phyloP scores from a whole-genome alignment of 2,329 filamentous ascomycete genomes.

The Fonsecaea multimorphosa region DNA sequence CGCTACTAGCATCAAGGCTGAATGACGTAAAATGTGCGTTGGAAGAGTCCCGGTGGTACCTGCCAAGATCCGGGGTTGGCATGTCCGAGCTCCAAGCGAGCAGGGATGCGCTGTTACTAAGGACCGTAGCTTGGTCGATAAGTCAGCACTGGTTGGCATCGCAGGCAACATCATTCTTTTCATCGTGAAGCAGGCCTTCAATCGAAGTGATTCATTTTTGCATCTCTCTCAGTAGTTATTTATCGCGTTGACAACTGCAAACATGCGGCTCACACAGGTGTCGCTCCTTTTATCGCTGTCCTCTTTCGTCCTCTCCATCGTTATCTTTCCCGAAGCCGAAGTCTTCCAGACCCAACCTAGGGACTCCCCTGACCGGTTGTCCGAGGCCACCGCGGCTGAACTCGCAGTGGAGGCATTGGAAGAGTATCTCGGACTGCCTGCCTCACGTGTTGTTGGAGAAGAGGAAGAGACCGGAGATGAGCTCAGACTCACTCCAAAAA shows the following conservation, averaged over 20 bases:
- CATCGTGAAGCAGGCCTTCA: conserved; percentile 2
- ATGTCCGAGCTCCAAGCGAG: background rate
- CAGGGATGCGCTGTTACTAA: conserved; percentile 1
- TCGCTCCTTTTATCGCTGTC: conserved; percentile 25
- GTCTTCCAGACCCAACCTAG: conserved; percentile 25
- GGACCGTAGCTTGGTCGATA: background rate
- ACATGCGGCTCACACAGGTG: conserved; percentile 24
- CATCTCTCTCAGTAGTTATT: conserved; percentile 1
- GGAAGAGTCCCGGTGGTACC: conserved; percentile 6
- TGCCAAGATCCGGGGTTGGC: conserved; percentile 32
- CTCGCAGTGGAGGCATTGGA: background rate
- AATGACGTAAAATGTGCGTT: conserved; percentile 9
- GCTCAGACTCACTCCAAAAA: conserved; percentile 5
- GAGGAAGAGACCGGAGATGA: background rate
- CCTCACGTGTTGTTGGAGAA: background rate
- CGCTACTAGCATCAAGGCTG: conserved; percentile 6
- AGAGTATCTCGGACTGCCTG: background rate
- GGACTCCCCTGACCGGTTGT: conserved; percentile 1
- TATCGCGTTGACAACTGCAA: background rate
- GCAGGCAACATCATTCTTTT: conserved; percentile 22
- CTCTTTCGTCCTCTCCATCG: conserved; percentile 26
- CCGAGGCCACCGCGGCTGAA: background rate
- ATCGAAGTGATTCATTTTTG: background rate
- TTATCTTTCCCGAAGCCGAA: conserved; percentile 34
- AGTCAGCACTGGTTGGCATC: conserved; percentile 10